Evolutionary conservation across 352 stramenopile genomes (phyloP).

Genomic region (Phytopythium kandeliae): DNA sequence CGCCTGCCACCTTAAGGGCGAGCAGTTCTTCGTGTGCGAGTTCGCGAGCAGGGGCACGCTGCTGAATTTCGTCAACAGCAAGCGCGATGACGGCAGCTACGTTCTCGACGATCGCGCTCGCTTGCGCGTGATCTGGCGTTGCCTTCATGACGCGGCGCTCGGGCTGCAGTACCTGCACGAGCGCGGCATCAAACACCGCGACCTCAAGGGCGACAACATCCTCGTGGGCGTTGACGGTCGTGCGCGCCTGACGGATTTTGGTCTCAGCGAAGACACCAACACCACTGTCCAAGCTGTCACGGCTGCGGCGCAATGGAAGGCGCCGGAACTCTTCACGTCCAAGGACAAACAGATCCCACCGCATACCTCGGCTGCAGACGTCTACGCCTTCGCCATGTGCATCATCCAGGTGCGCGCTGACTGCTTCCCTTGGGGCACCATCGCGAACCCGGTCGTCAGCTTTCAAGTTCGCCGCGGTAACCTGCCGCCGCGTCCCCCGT

Average conservation of each 20-base stretch:
- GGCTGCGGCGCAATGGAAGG: slow-evolving; percentile 5
- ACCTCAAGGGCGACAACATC: slow-evolving; percentile 26
- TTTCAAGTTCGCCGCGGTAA: neutral
- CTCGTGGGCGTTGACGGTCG: slow-evolving; percentile 7
- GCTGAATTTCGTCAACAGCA: neutral
- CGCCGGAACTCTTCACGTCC: slow-evolving; percentile 4
- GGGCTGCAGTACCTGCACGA: slow-evolving; percentile 14
- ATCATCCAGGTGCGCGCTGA: slow-evolving; percentile 7
- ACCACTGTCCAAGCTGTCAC: neutral
- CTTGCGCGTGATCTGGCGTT: slow-evolving; percentile 2
- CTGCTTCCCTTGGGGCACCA: neutral
- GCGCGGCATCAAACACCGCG: slow-evolving; percentile 13
- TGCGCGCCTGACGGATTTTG: slow-evolving; percentile 16
- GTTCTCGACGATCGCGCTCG: neutral
- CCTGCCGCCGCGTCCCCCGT: neutral
- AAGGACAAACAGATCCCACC: neutral
- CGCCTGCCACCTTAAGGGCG: slow-evolving; percentile 16
- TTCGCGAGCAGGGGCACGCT: neutral
- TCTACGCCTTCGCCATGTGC: slow-evolving; percentile 12
- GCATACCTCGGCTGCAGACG: slow-evolving; percentile 2
- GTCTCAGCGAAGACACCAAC: slow-evolving; percentile 7
- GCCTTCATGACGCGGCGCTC: slow-evolving; percentile 15
- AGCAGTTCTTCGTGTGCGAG: slow-evolving; percentile 20
- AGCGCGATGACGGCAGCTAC: neutral
- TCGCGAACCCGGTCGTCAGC: neutral